Percentiles rank a stretch among this genome's conserved stretches.
Conservation (phyloP, 352 stramenopile species). For the Phytophthora podocarpi region DNA sequence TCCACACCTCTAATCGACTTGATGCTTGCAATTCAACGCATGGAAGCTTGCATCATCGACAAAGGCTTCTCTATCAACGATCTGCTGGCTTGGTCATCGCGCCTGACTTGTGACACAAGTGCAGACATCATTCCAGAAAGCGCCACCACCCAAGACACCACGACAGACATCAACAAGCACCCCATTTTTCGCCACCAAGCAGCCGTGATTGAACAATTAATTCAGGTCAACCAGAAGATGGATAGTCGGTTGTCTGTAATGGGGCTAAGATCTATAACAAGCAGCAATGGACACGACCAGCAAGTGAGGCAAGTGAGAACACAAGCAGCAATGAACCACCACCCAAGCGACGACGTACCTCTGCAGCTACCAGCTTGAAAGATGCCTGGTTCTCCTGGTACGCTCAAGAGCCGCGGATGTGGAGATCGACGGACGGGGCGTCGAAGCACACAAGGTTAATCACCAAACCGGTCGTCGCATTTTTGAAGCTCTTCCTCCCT, state of each 20-base stretch:
- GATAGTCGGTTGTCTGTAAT: background rate
- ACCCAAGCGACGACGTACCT: constrained; percentile 1
- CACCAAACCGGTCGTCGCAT: background rate
- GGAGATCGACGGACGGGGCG: background rate
- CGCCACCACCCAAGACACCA: background rate
- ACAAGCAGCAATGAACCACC: background rate
- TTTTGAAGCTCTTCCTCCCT: background rate
- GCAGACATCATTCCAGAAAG: background rate
- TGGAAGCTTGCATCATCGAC: background rate
- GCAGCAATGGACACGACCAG: background rate
- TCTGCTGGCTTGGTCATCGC: background rate
- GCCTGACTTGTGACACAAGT: background rate
- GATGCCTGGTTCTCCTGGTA: constrained; percentile 18
- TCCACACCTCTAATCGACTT: too few species aligned
- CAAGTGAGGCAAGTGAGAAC: background rate
- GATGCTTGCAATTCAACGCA: background rate
- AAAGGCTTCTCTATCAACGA: background rate
- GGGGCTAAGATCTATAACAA: constrained; percentile 1
- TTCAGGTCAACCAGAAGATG: background rate
- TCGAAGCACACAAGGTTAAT: constrained; percentile 10
- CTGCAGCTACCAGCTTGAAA: background rate
- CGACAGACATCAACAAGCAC: background rate
- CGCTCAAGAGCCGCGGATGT: constrained; percentile 1
- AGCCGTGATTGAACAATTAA: constrained; percentile 13
- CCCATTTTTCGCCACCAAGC: constrained; percentile 1